Conservation (phyloP, 805 yeast species). For the Huiozyma sinensis region DNA sequence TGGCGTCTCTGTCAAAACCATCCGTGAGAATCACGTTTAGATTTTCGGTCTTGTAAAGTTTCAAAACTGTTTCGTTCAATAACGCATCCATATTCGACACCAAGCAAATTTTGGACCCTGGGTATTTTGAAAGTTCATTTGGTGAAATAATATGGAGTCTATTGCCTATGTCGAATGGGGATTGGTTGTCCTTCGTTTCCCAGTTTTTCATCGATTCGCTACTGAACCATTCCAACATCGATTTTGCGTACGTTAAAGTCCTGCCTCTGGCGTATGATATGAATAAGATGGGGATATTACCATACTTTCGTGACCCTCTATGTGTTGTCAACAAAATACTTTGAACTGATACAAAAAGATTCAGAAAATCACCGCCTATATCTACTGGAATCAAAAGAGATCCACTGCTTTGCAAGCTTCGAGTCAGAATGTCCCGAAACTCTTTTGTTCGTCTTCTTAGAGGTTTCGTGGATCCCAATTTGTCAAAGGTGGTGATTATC, state of each 20-base stretch:
- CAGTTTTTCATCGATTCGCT: constrained; percentile 75
- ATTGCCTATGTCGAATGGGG: constrained; percentile 65
- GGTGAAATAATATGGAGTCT: constrained; percentile 48
- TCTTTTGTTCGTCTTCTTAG: constrained; percentile 54
- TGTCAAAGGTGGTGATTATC: constrained; percentile 49
- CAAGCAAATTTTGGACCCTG: constrained; percentile 72
- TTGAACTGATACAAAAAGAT: constrained; percentile 64
- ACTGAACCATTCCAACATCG: constrained; percentile 94
- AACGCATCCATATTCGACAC: constrained; percentile 61
- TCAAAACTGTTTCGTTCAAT: constrained; percentile 41
- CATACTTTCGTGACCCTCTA: constrained; percentile 23
- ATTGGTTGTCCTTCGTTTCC: constrained; percentile 54
- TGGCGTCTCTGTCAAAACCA: not conserved
- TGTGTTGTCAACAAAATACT: constrained; percentile 37
- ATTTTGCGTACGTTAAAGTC: constrained; percentile 67
- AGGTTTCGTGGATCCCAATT: constrained; percentile 52
- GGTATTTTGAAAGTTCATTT: constrained; percentile 41
- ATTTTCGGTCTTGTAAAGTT: constrained; percentile 51
- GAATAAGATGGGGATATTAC: constrained; percentile 57
- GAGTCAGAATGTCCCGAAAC: constrained; percentile 55
- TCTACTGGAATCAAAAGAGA: constrained; percentile 77
- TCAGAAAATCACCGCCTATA: constrained; percentile 71
- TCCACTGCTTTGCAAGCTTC: constrained; percentile 34
- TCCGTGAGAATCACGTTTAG: constrained; percentile 65
- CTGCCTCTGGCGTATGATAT: constrained; percentile 74